Evolutionary conservation across 164 flowering plant genomes (phyloP), one percentile per base, ranked within the genome.

Genomic region (Akebia trifoliata): DNA sequence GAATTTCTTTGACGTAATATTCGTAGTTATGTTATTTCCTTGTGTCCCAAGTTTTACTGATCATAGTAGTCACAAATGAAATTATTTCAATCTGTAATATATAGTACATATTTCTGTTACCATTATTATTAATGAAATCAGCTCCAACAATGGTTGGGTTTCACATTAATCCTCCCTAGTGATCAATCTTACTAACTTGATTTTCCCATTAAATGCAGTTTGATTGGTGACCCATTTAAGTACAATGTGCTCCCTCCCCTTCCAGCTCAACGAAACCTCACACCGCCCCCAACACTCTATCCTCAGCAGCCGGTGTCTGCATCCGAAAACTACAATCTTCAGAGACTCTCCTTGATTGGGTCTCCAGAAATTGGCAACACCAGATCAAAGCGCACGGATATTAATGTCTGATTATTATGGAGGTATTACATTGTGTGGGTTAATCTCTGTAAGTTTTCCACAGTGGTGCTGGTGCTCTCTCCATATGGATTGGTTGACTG

Each of bases 201-300:
- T 43, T 29, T 47, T 9, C 17, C 18, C 22, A 37, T 54, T 45
- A 18, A 36, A 44, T 78, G 76, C 87, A 85, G 92, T 62, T 43
- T 73, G 15, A 57, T 69, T 4, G 70, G 76, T 15, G 88, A 82
- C 42, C 69, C 74, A 9, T 80, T 81, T 81, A 89, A 76, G 62
- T 81, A 81, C 71, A 82, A 81, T 47, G 59, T 64, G 65, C 78
- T 82, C 18, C 94, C 95, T 61, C 98, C 96, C 4, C 86, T 92
- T 47, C 97, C 96, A n/a, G 94, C 97, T 39, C 98, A 93, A 52
- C 82, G 84, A 50, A 87, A 83, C 68, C 88, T 93, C 35, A 85
- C 96, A 0, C 97, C 94, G 5, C 98, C 98, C 47, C 92, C 94
- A 24, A 86, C 94, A 4, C 90, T 93, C 14, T 85, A 93, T 62